Evolutionary conservation across 768 basidiomycete genomes (phyloP).

Genomic region (Lactifluus piperatus): DNA sequence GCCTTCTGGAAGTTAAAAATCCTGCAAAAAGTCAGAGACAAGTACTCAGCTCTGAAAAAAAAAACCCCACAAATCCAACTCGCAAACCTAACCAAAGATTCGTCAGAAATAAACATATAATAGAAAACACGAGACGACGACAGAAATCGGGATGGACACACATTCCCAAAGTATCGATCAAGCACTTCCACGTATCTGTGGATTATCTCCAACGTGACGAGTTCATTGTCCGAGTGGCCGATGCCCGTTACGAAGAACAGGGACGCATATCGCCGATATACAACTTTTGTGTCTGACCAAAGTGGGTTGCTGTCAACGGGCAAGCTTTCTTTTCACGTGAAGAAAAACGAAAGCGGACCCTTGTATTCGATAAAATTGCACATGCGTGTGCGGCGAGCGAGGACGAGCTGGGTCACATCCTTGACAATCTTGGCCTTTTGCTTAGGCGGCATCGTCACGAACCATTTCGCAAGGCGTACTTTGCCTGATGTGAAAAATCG

Average conservation of each 20-base stretch:
- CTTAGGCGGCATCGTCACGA: constrained; percentile 72
- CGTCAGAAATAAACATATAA: not conserved
- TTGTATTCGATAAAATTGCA: constrained; percentile 98
- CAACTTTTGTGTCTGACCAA: constrained; percentile 65
- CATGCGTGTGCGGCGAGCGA: constrained; percentile 82
- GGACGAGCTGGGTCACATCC: constrained; percentile 89
- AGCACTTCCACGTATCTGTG: constrained; percentile 93
- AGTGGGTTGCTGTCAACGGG: not conserved
- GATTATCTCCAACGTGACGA: constrained; percentile 85
- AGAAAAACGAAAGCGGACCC: constrained; percentile 40
- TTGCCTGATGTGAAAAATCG: constrained; percentile 49
- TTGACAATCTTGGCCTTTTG: constrained; percentile 86
- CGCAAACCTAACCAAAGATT: constrained; percentile 55
- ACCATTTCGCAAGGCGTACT: constrained; percentile 95
- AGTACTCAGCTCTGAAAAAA: not conserved
- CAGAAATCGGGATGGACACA: constrained; percentile 31
- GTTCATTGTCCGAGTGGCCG: constrained; percentile 78
- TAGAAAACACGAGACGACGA: no score
- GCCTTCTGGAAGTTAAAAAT: constrained; percentile 99
- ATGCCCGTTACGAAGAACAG: constrained; percentile 93
- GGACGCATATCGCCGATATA: constrained; percentile 92
- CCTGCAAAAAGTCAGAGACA: constrained; percentile 31
- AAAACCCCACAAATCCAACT: constrained; percentile 73
- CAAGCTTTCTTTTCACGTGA: not conserved
- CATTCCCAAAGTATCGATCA: constrained; percentile 80